Conservation (phyloP, 306 rosid genomes). For the Inga leiocalycina region DNA sequence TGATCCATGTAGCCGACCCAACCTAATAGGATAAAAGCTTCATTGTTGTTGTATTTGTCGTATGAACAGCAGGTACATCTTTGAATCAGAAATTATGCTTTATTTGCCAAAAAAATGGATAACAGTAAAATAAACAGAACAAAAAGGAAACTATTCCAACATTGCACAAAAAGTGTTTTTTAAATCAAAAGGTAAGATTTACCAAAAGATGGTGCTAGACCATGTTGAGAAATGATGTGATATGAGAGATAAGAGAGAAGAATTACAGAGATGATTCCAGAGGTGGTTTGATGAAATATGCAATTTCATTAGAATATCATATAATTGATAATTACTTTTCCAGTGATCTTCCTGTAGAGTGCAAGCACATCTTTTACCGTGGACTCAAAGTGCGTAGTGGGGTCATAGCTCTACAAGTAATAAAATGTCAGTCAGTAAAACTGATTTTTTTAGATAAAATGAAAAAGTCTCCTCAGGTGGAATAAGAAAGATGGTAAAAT, state of each 20-base stretch:
- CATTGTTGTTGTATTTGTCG: too few relatives aligned
- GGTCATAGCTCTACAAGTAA: conserved; percentile 74
- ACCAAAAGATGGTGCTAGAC: too few relatives aligned
- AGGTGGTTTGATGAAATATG: too few relatives aligned
- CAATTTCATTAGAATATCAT: too few relatives aligned
- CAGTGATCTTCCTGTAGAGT: conserved; percentile 71
- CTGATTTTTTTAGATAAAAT: neutral
- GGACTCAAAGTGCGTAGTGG: conserved; percentile 86
- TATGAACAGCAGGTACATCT: too few relatives aligned
- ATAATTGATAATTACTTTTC: conserved; percentile 67
- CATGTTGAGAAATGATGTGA: too few relatives aligned
- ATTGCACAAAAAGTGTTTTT: too few relatives aligned
- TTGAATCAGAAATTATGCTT: neutral
- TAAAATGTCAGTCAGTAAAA: conserved; percentile 24
- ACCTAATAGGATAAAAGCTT: too few relatives aligned
- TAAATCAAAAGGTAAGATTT: too few relatives aligned
- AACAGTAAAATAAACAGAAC: neutral
- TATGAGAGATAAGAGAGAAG: too few relatives aligned
- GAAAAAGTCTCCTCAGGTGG: conserved; percentile 7
- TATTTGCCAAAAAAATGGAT: neutral
- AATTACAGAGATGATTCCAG: too few relatives aligned
- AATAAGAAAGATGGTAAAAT: neutral
- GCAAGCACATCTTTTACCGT: conserved; percentile 72
- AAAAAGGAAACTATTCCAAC: neutral
- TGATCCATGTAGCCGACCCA: too few relatives aligned